Conservation (phyloP, 2,329 filamentous ascomycete species). For the Diaporthe vexans region DNA sequence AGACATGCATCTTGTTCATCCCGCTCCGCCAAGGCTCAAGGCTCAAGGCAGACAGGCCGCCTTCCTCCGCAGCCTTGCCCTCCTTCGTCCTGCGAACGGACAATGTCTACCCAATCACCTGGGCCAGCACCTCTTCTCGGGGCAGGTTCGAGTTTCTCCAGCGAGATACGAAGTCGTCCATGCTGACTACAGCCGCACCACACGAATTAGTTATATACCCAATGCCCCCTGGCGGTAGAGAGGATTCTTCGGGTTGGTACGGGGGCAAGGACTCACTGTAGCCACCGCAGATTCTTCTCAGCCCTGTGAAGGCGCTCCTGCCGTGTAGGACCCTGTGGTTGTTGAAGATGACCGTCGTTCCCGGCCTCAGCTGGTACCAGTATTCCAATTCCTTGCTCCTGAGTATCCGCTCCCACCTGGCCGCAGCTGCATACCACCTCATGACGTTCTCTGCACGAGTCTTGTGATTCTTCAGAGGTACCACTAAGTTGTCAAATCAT, state of each 20-base stretch:
- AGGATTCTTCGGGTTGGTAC: background rate
- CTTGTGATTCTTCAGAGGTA: slow-evolving; percentile 61
- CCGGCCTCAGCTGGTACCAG: slow-evolving; percentile 85
- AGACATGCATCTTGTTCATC: slow-evolving; percentile 13
- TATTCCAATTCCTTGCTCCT: slow-evolving; percentile 76
- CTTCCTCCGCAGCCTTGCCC: background rate
- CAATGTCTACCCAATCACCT: slow-evolving; percentile 48
- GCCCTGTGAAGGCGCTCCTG: slow-evolving; percentile 84
- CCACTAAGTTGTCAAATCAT: slow-evolving; percentile 53
- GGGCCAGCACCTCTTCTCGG: slow-evolving; percentile 58
- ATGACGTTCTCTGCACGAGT: background rate
- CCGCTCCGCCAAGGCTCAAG: slow-evolving; percentile 14
- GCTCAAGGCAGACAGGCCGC: slow-evolving; percentile 5
- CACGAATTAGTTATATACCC: slow-evolving; percentile 39
- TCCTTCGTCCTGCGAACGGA: slow-evolving; percentile 60
- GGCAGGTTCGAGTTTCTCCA: slow-evolving; percentile 79
- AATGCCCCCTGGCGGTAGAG: too few relatives aligned
- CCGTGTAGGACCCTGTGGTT: slow-evolving; percentile 97
- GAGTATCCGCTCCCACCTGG: slow-evolving; percentile 80
- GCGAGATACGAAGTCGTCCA: slow-evolving; percentile 84
- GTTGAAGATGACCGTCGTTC: slow-evolving; percentile 87
- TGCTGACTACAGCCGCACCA: slow-evolving; percentile 70
- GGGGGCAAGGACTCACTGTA: slow-evolving; percentile 78
- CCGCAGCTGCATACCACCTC: slow-evolving; percentile 84
- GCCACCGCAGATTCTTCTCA: slow-evolving; percentile 88